A percentile compares a stretch with the other conserved stretches of the same genome.
Evolutionary conservation across 2,329 filamentous ascomycete species (phyloP).

Genomic region (Metarhizium guizhouense): DNA sequence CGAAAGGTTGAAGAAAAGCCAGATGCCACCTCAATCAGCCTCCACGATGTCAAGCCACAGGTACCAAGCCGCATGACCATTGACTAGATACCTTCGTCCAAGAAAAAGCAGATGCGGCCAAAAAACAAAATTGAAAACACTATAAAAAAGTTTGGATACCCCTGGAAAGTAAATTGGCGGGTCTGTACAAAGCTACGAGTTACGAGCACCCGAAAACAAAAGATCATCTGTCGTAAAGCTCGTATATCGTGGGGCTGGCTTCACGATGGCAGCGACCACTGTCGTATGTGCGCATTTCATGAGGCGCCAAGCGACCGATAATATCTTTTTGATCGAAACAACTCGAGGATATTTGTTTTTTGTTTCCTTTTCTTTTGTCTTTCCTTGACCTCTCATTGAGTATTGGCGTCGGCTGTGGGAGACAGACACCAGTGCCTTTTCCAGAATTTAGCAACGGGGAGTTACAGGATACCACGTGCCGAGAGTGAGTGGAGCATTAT

Average conservation of each 20-base stretch:
- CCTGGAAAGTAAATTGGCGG: slow-evolving; percentile 1
- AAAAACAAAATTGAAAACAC: not conserved
- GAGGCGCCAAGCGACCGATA: not conserved
- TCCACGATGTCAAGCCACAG: slow-evolving; percentile 48
- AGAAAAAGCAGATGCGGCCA: not conserved
- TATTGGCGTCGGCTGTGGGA: not conserved
- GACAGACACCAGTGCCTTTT: not conserved
- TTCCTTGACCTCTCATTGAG: not conserved
- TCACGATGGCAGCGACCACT: not conserved
- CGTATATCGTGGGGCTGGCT: not conserved
- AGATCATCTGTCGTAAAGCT: not conserved
- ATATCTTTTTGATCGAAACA: not conserved
- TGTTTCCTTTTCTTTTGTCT: not conserved
- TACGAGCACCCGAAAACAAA: slow-evolving; percentile 1
- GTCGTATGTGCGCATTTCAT: not conserved
- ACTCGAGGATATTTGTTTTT: not conserved
- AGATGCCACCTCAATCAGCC: slow-evolving; percentile 45
- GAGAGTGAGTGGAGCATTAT: not conserved
- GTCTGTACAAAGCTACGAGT: slow-evolving; percentile 7
- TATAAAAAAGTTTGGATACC: not conserved
- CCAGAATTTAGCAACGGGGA: not conserved
- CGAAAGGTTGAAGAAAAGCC: slow-evolving; percentile 43
- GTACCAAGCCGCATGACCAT: slow-evolving; percentile 52
- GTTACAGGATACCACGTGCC: not conserved
- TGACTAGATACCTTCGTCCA: slow-evolving; percentile 31